A percentile compares a stretch with the other conserved stretches of the same genome.
Evolutionary conservation across 352 stramenopile species (phyloP).

Genomic region (Pythium sukuiense): DNA sequence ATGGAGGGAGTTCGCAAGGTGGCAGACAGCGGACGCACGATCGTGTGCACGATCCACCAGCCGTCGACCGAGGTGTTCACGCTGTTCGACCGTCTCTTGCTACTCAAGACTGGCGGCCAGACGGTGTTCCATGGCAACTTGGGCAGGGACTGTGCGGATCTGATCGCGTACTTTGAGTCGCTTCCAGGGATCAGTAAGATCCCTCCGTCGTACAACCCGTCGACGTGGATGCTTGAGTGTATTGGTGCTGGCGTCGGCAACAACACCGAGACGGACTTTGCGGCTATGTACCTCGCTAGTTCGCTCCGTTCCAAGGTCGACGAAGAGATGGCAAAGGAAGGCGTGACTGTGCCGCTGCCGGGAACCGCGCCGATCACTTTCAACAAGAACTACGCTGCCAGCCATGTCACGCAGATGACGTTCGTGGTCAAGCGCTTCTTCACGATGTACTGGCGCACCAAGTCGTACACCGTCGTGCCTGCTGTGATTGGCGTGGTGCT

Average conservation of each 20-base stretch:
- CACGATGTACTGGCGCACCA: constrained; percentile 71
- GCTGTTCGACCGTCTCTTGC: constrained; percentile 28
- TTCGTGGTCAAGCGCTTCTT: constrained; percentile 37
- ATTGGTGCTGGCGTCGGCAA: constrained; percentile 50
- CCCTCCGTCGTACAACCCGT: constrained; percentile 44
- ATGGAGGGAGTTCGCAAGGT: constrained; percentile 86
- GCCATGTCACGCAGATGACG: constrained; percentile 15
- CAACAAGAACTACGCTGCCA: constrained; percentile 23
- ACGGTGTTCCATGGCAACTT: constrained; percentile 30
- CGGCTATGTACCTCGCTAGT: constrained; percentile 19
- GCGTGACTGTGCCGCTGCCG: constrained; percentile 9
- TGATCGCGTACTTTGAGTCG: constrained; percentile 50
- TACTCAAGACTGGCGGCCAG: constrained; percentile 28
- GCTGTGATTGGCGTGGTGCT: constrained; percentile 36
- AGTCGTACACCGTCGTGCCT: constrained; percentile 64
- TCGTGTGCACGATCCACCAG: constrained; percentile 33
- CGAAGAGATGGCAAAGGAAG: constrained; percentile 20
- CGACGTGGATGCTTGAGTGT: constrained; percentile 49
- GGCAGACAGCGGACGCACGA: constrained; percentile 36
- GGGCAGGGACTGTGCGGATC: constrained; percentile 19
- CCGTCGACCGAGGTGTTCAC: constrained; percentile 30
- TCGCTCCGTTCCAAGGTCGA: constrained; percentile 15
- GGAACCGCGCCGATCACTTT: constrained; percentile 24
- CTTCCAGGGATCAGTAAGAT: constrained; percentile 34
- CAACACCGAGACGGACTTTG: constrained; percentile 9